Evolutionary conservation across 179 eudicot genomes (phyloP).

Genomic region (Carnegiea gigantea): DNA sequence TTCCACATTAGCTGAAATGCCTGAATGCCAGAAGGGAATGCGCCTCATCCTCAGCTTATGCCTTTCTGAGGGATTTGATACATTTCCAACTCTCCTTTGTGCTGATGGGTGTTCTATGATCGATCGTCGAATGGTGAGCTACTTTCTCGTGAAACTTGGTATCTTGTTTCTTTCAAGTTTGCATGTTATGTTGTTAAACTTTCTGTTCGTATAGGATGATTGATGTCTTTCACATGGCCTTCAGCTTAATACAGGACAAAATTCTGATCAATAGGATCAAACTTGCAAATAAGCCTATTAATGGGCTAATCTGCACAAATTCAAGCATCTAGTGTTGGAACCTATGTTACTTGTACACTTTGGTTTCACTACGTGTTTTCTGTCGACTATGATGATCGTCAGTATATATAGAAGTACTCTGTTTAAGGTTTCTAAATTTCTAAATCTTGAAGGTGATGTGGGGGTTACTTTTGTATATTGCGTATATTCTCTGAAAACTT

Average conservation of each 20-base stretch:
- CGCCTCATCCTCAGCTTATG: slow-evolving; percentile 78
- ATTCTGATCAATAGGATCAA: not conserved
- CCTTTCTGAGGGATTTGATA: slow-evolving; percentile 93
- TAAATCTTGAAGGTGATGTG: not conserved
- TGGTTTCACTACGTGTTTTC: too few relatives aligned
- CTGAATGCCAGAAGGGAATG: slow-evolving; percentile 97
- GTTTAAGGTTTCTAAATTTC: slow-evolving; percentile 1
- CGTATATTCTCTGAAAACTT: not conserved
- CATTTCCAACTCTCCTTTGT: slow-evolving; percentile 94
- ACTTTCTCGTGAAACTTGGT: not conserved
- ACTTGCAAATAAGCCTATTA: not conserved
- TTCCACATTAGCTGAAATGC: slow-evolving; percentile 73
- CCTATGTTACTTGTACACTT: too few relatives aligned
- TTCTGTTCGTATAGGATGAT: not conserved
- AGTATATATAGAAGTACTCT: not conserved
- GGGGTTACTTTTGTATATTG: not conserved
- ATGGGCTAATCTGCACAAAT: not conserved
- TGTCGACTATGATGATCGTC: not conserved
- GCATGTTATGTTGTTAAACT: not conserved
- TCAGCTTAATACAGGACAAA: not conserved
- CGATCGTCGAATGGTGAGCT: slow-evolving; percentile 96
- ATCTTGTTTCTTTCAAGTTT: not conserved
- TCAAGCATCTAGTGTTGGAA: not conserved
- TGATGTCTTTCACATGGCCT: not conserved
- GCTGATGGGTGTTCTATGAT: slow-evolving; percentile 98